A percentile compares a stretch with the other conserved stretches of the same genome.
These are phyloP conservation scores for Evernia prunastri DNA, from an alignment of 495 filamentous ascomycete species.

Conservation along the genomic window DNA sequence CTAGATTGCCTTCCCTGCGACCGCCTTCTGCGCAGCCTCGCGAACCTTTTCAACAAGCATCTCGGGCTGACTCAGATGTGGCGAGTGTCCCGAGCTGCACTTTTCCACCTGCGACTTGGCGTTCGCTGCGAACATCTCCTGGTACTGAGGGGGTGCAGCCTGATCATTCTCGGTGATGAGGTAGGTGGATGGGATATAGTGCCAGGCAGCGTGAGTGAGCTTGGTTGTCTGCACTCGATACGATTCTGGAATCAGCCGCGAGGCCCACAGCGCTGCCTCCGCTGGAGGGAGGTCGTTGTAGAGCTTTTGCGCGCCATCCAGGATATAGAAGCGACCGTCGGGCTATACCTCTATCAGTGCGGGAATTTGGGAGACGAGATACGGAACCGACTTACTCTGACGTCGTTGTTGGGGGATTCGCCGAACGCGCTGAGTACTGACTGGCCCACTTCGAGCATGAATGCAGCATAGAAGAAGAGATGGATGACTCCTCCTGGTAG, in stretches of 20 bases:
- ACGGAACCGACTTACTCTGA: not conserved
- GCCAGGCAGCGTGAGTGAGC: constrained; percentile 41
- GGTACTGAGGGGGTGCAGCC: constrained; percentile 32
- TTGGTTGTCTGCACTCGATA: constrained; percentile 21
- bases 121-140: constrained; percentile 34
- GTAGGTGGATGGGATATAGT: constrained; percentile 42
- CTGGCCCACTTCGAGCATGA: constrained; percentile 30
- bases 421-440: constrained; percentile 25
- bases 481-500: constrained; percentile 37
- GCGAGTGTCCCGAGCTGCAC: constrained; percentile 32
- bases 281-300: constrained; percentile 30
- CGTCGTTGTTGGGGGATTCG: constrained; percentile 12
- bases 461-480: constrained; percentile 37
- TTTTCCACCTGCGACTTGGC: constrained; percentile 21
- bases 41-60: constrained; percentile 20
- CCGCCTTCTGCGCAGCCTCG: constrained; percentile 11
- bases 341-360: constrained; percentile 2
- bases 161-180: constrained; percentile 42
- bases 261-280: constrained; percentile 22
- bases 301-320: constrained; percentile 7
- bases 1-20: not conserved
- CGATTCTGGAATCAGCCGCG: constrained; percentile 24
- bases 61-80: constrained; percentile 29
- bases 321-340: constrained; percentile 10
- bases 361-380: not conserved